These are phyloP conservation scores for Botrytis byssoidea DNA, from an alignment of 2,329 filamentous ascomycete genomes.

Conservation along the genomic window DNA sequence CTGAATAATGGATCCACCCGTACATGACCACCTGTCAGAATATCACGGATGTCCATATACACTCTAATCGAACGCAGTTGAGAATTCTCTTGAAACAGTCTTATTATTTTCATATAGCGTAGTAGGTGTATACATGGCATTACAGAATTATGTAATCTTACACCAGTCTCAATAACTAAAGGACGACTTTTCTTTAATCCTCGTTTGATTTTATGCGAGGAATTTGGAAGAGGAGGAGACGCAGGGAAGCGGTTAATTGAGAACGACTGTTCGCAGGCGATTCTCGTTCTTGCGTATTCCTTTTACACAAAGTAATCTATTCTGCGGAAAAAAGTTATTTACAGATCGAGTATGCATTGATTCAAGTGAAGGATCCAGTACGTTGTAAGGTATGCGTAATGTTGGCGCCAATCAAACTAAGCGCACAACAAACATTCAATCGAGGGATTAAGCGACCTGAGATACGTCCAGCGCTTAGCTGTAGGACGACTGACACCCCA, in stretches of 20 bases:
- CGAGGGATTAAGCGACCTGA: background rate
- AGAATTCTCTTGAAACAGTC: background rate
- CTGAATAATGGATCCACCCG: background rate
- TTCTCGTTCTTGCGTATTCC: background rate
- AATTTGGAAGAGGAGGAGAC: background rate
- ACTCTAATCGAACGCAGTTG: background rate
- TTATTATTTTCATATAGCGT: background rate
- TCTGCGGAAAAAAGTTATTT: background rate
- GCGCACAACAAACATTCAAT: background rate
- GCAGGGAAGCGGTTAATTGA: background rate
- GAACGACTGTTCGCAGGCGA: background rate
- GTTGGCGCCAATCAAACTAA: background rate
- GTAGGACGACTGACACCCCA: too few relatives aligned
- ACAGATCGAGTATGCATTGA: background rate
- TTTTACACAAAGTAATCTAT: background rate
- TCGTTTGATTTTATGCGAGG: background rate
- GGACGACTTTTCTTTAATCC: background rate
- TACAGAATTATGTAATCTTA: background rate
- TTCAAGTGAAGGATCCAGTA: background rate
- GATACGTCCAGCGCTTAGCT: background rate
- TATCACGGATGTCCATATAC: background rate
- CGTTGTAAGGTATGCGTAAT: background rate
- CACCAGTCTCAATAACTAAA: background rate
- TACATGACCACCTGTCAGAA: background rate
- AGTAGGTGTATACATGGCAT: background rate